Evolutionary conservation across 1,139 yeast genomes (phyloP), one percentile per base, ranked within the genome.

Genomic region (Sporopachydermia cereana): DNA sequence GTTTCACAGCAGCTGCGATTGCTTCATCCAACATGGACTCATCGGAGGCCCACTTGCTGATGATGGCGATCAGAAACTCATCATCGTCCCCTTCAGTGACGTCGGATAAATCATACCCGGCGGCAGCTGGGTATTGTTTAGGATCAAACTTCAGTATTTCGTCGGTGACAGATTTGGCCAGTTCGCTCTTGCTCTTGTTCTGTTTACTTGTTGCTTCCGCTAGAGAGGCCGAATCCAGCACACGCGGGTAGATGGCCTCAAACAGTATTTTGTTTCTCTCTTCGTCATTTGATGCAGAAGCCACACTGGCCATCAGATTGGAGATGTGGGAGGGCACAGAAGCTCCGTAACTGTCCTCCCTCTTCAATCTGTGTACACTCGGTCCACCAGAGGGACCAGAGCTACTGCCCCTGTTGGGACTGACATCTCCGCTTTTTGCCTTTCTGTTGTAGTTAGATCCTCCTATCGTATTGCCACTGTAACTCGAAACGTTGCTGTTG

Each of bases 1-100:
- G 29, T 25, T 45, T 46, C 4, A 49, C 43, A 1, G 46, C 20
- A 20, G 46, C 22, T 9, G 46, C 51, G 21, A 46, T 34, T n/a
- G 49, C 36, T 1, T 34, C 39, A 34, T 34, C 39, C 9, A 34
- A n/a, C 39, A 12, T 34, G 9, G 39, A 34, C 39, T 34, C 39
- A 16, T 34, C 39, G 5, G 39, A 34, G 9, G 39, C 39, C 39
- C 39, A 34, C 17, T 34, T 34, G 39, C 39, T 34, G n/a, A 34
- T 34, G 12, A 34, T n/a, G 12, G 39, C 39, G 17, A 34, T 34
- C 9, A 34, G 39, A 20, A 34, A 34, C 22, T 34, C 39, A 7
- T 34, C 39, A 34, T 34, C 39, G 22, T 34, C 39, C 9, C 39
- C 39, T 5, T 34, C 39, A 16, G 39, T n/a, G 22, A 5, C 5